Evolutionary conservation across 768 basidiomycete genomes (phyloP), one percentile per base, ranked within the genome.

Genomic region (Scleroderma bovista): DNA sequence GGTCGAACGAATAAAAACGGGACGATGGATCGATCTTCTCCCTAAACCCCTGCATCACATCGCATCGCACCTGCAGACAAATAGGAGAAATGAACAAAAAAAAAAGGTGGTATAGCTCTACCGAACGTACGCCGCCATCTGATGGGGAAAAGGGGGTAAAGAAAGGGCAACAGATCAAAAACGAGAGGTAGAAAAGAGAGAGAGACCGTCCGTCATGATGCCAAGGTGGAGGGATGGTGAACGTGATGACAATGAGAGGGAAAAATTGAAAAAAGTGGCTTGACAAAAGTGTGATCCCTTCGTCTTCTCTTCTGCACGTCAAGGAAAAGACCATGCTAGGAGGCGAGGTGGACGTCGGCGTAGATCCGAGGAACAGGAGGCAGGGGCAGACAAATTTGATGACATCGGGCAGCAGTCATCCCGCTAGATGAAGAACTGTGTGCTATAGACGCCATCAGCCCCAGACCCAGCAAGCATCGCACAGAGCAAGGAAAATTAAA

Each of bases 351-450:
- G 26, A 9, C 26, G 26, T 29, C 4, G 26, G 26, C 26, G 26
- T 29, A 29, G 26, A 29, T 29, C 4, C 26, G 26, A 29, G 26
- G n/a, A n/a, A 59, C 59, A 62, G 57, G 55, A 58, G 57, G 55
- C 58, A 57, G 63, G 57, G 48, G 61, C 53, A 50, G 59, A 62
- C 48, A 52, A 45, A 52, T 52, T 43, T 59, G 55, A 29, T 32
- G 47, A 54, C 52, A 43, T 51, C 51, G 52, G 55, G 47, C 57
- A 39, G 53, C 15, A 12, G 12, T 3, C 12, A 42, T 12, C 19
- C 19, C 13, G 8, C 41, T 23, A 91, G 67, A 91, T 86, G 73
- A 89, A 90, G 75, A 89, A 91, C 68, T 91, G 88, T 51, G 88
- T 91, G 74, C 88, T 90, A 58, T 42, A 46, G 51, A 42, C 23